A percentile compares a stretch with the other conserved stretches of the same genome.
Conservation (phyloP, 192 early-diverging fungal genomes). For the Allomyces arbusculus region DNA sequence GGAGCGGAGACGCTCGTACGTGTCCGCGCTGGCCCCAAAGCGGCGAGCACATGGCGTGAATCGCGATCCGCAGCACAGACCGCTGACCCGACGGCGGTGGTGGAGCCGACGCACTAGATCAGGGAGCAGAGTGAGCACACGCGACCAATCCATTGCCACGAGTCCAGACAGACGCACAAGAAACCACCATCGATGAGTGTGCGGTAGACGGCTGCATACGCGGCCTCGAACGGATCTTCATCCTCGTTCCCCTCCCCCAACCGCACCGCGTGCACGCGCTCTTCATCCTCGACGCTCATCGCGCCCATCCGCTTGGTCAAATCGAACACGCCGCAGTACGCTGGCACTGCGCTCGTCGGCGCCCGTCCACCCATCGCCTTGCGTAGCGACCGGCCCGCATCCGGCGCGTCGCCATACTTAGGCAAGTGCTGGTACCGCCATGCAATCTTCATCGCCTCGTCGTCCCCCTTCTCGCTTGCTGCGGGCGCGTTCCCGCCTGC, state of each 20-base stretch:
- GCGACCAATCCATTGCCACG: no score
- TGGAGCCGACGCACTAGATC: neutral
- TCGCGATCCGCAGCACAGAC: neutral
- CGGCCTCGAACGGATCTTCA: neutral
- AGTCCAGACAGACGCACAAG: neutral
- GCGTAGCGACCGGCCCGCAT: neutral
- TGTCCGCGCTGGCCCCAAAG: no score
- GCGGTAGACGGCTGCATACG: neutral
- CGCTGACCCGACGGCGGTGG: neutral
- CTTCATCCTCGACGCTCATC: neutral
- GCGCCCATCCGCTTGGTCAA: neutral
- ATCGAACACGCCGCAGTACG: neutral
- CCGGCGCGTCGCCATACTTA: slow-evolving; percentile 8
- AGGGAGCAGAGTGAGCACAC: neutral
- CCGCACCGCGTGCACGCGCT: neutral
- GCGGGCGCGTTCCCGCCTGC: neutral
- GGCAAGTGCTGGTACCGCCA: slow-evolving; percentile 85
- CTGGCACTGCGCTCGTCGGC: neutral
- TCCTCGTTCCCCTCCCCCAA: neutral
- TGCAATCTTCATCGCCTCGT: slow-evolving; percentile 69
- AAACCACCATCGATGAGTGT: neutral
- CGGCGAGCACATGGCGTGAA: neutral
- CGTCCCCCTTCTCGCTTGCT: slow-evolving; percentile 9
- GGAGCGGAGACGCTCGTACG: neutral
- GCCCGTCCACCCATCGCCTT: neutral